Evolutionary conservation across 768 basidiomycete species (phyloP), one percentile per base, ranked within the genome.

Genomic region (Kockovaella imperatae): DNA sequence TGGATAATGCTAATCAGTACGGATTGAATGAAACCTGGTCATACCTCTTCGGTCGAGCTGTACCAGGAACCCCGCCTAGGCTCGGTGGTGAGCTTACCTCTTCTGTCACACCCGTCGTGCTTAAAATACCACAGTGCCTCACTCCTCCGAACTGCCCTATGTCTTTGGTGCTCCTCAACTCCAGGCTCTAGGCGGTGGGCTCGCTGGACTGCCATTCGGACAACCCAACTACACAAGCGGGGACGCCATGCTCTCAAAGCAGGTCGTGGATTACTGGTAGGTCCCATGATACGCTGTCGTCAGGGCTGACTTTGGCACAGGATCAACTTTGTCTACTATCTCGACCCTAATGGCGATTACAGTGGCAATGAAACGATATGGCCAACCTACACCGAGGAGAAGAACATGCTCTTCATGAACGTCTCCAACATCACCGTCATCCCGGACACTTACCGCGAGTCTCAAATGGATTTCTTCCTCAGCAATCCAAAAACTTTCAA

Each of bases 241-340:
- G 13, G 56, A 61, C 24, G 44, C 25, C 11, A n/a, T 25, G 13
- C 30, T 70, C 2, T 56, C 60, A 5, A 41, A 52, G 34, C 42
- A 49, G 14, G 58, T 62, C 54, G 42, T 56, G 23, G 52, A 61
- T 25, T 70, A 70, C 57, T 68, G 64, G 68, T 69, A 40, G 49
- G 63, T 52, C 17, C 23, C 8, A n/a, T 1, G n/a, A n/a, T n/a
- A 32, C 28, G 18, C 29, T 26, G 15, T 26, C 6, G 14, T 25
- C 6, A 7, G 10, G 20, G 45, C 39, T 23, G 26, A 48, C 25
- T 29, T 24, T n/a, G 5, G 4, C 2, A 0, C 41, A 65, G 64
- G 57, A 45, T 67, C 47, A 67, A 67, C 54, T 67, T 67, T 49
- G 60, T 54, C 24, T 63, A 58, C 53, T 61, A 57, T 58, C 47